Percentiles rank a stretch among this genome's conserved stretches.
Conservation (phyloP, 208 protist genomes). For the Wallacemonas sp. region DNA sequence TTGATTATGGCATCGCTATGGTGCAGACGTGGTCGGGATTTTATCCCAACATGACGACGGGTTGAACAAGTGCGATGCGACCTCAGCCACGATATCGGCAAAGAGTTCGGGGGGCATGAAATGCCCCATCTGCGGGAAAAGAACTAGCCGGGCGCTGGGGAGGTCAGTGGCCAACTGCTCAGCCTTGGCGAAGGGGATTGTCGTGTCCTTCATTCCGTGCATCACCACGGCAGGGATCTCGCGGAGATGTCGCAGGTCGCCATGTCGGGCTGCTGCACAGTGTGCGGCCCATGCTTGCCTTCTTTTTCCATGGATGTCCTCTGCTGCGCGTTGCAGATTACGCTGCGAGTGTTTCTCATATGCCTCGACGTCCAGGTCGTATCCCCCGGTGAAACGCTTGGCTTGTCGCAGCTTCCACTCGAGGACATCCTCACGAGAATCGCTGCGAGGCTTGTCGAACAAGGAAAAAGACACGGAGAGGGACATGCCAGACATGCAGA, state of each 20-base stretch:
- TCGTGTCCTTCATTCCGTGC: conserved; percentile 18
- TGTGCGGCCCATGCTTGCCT: conserved; percentile 11
- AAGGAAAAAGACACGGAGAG: conserved; percentile 8
- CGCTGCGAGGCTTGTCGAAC: conserved; percentile 8
- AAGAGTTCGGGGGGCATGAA: conserved; percentile 9
- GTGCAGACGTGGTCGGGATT: no score
- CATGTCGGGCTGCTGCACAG: background rate
- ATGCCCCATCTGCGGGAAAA: conserved; percentile 20
- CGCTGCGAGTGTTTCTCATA: background rate
- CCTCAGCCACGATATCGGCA: background rate
- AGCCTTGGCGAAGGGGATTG: conserved; percentile 2
- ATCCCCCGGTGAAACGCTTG: conserved; percentile 1
- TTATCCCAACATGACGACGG: no score
- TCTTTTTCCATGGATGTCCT: background rate
- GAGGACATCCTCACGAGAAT: conserved; percentile 1
- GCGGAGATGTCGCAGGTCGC: background rate
- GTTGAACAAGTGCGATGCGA: conserved; percentile 9
- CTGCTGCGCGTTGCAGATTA: background rate
- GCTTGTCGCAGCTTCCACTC: conserved; percentile 11
- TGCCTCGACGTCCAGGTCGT: conserved; percentile 14
- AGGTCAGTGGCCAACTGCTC: background rate
- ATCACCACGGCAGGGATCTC: conserved; percentile 7
- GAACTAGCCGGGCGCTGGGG: background rate
- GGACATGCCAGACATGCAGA: conserved; percentile 4
- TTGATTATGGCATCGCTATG: no score